These are phyloP conservation scores for Hevea brasiliensis DNA, from an alignment of 345 rosid genomes.

Conservation along the genomic window DNA sequence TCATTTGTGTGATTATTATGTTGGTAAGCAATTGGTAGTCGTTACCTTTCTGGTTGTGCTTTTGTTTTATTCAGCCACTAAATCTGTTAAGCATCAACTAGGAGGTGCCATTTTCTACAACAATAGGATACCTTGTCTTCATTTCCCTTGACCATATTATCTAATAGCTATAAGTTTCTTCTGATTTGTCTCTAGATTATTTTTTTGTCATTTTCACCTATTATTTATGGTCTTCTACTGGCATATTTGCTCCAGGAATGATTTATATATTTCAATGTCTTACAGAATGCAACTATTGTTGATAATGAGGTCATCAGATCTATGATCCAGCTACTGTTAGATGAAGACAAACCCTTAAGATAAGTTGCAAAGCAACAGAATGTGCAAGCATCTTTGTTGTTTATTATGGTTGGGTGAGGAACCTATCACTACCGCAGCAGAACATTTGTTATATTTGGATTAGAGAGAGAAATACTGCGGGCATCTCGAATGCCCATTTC, in stretches of 20 bases:
- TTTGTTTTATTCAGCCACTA: background rate
- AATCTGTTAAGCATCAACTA: too few relatives aligned
- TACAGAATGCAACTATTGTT: constrained; percentile 57
- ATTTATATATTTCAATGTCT: background rate
- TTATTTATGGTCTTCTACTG: background rate
- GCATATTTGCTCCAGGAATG: background rate
- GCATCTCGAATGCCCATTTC: background rate
- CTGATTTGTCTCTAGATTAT: background rate
- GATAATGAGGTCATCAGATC: constrained; percentile 76
- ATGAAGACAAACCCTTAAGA: constrained; percentile 58
- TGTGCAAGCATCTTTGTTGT: background rate
- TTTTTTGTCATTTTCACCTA: too few relatives aligned
- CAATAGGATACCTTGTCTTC: background rate
- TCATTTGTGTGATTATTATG: background rate
- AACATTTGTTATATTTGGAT: background rate
- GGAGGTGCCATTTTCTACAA: too few relatives aligned
- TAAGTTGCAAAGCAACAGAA: background rate
- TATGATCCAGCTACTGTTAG: constrained; percentile 64
- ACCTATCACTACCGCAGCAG: background rate
- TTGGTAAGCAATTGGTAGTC: background rate
- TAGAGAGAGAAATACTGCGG: background rate
- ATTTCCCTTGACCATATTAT: background rate
- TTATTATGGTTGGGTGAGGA: background rate
- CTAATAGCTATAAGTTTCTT: background rate
- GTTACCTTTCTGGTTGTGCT: background rate